Percentiles rank a stretch among this genome's conserved stretches.
Conservation (phyloP, 1,139 yeast species). For the Wickerhamiella pararugosa region DNA sequence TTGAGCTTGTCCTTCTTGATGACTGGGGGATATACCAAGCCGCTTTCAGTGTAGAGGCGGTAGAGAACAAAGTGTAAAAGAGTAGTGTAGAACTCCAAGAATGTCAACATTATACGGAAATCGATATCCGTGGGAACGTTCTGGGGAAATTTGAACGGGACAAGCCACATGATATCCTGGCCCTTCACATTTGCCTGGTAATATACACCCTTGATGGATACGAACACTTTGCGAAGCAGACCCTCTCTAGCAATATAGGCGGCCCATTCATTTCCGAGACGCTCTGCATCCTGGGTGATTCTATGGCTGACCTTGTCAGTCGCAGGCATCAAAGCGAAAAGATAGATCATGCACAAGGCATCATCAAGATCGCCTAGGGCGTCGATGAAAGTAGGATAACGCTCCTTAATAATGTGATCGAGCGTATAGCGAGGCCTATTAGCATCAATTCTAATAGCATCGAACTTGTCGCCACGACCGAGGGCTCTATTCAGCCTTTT, state of each 20-base stretch:
- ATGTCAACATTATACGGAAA: conserved; percentile 92
- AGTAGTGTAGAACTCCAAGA: conserved; percentile 89
- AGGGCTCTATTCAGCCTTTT: conserved; percentile 79
- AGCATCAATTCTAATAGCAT: conserved; percentile 73
- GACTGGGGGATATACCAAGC: conserved; percentile 81
- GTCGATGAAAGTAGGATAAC: conserved; percentile 89
- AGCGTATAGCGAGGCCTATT: conserved; percentile 74
- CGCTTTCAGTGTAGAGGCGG: conserved; percentile 73
- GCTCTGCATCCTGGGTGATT: conserved; percentile 75
- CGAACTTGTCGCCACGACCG: conserved; percentile 81
- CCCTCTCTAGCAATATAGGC: conserved; percentile 84
- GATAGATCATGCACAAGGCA: conserved; percentile 84
- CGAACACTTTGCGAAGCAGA: conserved; percentile 74
- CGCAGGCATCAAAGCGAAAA: conserved; percentile 91
- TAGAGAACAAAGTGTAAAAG: conserved; percentile 72
- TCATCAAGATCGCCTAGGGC: conserved; percentile 90
- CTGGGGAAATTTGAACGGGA: conserved; percentile 93
- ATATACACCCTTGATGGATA: conserved; percentile 92
- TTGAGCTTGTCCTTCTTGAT: conserved; percentile 57
- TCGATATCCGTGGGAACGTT: conserved; percentile 89
- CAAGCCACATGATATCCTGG: conserved; percentile 89
- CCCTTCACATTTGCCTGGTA: conserved; percentile 85
- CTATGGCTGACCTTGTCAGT: conserved; percentile 67
- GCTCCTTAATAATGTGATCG: conserved; percentile 82
- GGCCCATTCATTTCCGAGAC: conserved; percentile 85